phyloP scores from a whole-genome alignment of 306 rosid species.

The Hylodesmum podocarpum region DNA sequence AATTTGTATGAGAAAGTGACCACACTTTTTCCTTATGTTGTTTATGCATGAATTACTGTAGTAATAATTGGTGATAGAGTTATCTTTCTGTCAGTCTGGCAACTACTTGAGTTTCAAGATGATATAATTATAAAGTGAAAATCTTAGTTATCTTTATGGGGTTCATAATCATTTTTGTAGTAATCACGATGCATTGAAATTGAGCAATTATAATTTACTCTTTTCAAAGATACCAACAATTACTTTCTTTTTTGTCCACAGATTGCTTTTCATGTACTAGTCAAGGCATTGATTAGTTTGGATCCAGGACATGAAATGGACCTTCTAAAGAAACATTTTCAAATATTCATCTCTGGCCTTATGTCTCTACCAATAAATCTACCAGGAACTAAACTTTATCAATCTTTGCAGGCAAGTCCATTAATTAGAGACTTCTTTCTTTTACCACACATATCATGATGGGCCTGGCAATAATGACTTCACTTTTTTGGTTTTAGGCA shows the following conservation, averaged over 20 bases:
- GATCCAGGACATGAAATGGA: conserved; percentile 86
- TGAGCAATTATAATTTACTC: conserved; percentile 39
- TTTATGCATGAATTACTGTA: conserved; percentile 25
- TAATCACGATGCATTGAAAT: conserved; percentile 55
- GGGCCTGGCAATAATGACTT: background rate
- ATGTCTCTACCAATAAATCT: conserved; percentile 86
- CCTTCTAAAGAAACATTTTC: conserved; percentile 70
- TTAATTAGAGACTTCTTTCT: conserved; percentile 2
- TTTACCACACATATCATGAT: background rate
- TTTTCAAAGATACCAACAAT: conserved; percentile 44
- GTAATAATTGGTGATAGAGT: conserved; percentile 40
- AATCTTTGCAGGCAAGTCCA: conserved; percentile 75
- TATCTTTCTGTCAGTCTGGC: conserved; percentile 32
- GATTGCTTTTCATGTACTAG: conserved; percentile 92
- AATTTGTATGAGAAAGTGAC: conserved; percentile 24
- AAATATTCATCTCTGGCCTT: conserved; percentile 87
- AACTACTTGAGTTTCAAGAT: conserved; percentile 51
- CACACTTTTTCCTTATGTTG: conserved; percentile 11
- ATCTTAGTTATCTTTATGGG: conserved; percentile 43
- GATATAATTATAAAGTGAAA: conserved; percentile 36
- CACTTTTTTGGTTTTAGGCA: conserved; percentile 61
- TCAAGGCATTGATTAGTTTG: conserved; percentile 81
- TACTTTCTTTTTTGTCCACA: conserved; percentile 46
- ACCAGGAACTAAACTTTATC: conserved; percentile 83
- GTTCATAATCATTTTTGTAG: conserved; percentile 48